phyloP scores from a whole-genome alignment of 2,329 filamentous ascomycete species.

The Paraconiothyrium sp. region DNA sequence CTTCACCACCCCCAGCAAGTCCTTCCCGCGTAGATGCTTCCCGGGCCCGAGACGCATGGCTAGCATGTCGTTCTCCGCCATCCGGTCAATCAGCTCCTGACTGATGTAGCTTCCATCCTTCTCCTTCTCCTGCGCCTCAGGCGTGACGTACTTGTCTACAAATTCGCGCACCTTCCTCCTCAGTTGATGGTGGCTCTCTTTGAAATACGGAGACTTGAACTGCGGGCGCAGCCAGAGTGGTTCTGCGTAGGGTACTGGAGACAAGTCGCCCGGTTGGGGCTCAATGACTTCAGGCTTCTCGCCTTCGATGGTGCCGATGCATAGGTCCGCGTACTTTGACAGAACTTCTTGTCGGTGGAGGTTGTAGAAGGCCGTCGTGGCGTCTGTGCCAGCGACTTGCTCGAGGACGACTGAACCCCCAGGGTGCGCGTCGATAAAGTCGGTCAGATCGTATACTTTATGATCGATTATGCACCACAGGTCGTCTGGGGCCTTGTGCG shows the following conservation, averaged over 20 bases:
- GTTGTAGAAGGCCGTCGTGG: constrained; percentile 88
- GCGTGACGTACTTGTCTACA: constrained; percentile 73
- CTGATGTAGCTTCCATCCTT: constrained; percentile 75
- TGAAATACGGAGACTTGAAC: constrained; percentile 84
- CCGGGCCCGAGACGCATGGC: constrained; percentile 87
- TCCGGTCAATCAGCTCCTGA: constrained; percentile 77
- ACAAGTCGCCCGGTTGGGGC: constrained; percentile 75
- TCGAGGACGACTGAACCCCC: constrained; percentile 81
- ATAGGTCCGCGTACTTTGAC: constrained; percentile 77
- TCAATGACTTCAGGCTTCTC: constrained; percentile 79
- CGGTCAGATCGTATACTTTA: constrained; percentile 85
- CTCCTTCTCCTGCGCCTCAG: constrained; percentile 81
- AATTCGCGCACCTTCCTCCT: constrained; percentile 77
- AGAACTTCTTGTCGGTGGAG: constrained; percentile 92
- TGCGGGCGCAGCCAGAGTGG: constrained; percentile 81
- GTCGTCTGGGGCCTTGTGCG: constrained; percentile 78
- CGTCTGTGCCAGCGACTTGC: constrained; percentile 83
- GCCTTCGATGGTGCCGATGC: constrained; percentile 77
- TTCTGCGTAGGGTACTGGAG: constrained; percentile 82
- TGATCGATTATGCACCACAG: constrained; percentile 88
- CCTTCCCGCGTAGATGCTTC: constrained; percentile 78
- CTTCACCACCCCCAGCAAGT: constrained; percentile 73
- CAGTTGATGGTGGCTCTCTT: constrained; percentile 74
- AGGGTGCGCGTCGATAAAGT: constrained; percentile 86
- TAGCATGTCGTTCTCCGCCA: constrained; percentile 77